Conservation (phyloP, 208 protist species). For the Acanthamoeba pearcei region DNA sequence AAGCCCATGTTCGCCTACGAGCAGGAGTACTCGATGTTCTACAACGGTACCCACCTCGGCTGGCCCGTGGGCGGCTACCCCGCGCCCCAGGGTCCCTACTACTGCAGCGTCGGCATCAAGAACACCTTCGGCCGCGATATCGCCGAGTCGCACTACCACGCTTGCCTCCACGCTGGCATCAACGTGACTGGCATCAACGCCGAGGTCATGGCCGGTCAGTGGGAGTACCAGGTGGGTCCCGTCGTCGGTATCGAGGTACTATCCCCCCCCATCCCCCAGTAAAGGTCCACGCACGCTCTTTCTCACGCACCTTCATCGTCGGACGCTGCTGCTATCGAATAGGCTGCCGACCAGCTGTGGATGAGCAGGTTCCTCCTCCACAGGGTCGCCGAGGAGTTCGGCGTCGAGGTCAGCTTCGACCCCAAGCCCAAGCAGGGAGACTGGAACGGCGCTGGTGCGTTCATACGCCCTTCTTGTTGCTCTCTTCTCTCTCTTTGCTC, state of each 20-base stretch:
- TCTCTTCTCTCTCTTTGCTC: neutral
- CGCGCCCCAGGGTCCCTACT: slow-evolving; percentile 97
- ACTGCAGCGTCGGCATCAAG: slow-evolving; percentile 94
- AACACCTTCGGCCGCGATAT: slow-evolving; percentile 94
- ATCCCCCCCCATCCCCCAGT: neutral
- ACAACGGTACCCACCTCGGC: slow-evolving; percentile 87
- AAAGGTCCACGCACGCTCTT: neutral
- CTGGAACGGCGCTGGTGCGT: slow-evolving; percentile 96
- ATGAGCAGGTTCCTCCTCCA: slow-evolving; percentile 95
- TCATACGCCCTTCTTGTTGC: neutral
- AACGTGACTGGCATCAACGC: slow-evolving; percentile 95
- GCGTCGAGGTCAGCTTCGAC: slow-evolving; percentile 89
- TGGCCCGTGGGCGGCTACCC: slow-evolving; percentile 95
- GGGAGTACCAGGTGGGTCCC: slow-evolving; percentile 98
- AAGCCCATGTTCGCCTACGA: slow-evolving; percentile 90
- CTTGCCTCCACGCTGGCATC: slow-evolving; percentile 91
- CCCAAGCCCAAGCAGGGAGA: slow-evolving; percentile 96
- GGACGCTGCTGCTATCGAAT: too few relatives aligned
- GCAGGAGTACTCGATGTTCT: slow-evolving; percentile 93
- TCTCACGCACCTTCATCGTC: too few relatives aligned
- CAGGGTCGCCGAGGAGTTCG: slow-evolving; percentile 89
- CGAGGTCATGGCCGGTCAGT: slow-evolving; percentile 98
- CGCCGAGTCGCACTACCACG: slow-evolving; percentile 90
- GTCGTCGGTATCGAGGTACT: slow-evolving; percentile 91
- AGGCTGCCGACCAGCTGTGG: slow-evolving; percentile 95